These are phyloP conservation scores for Allium sativum DNA, from an alignment of 106 monocot genomes.

Conservation along the genomic window DNA sequence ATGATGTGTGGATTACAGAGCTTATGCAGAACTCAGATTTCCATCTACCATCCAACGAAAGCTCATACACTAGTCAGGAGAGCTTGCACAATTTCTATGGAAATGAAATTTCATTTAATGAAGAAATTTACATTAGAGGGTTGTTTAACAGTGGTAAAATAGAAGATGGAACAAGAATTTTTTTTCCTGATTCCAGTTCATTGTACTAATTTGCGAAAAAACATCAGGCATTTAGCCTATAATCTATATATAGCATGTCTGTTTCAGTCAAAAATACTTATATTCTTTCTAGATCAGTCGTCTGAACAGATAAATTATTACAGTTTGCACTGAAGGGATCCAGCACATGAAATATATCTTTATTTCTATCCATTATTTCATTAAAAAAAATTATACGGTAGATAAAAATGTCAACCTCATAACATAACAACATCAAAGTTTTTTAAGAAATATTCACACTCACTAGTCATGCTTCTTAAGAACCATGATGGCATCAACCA, in stretches of 20 bases:
- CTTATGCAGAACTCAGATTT: background rate
- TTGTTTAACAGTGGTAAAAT: background rate
- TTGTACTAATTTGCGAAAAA: background rate
- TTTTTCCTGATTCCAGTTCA: background rate
- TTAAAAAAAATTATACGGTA: too few species aligned
- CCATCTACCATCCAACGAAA: background rate
- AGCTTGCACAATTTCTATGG: background rate
- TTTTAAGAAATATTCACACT: too few species aligned
- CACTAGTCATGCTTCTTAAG: too few species aligned
- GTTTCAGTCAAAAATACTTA: background rate
- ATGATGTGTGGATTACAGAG: background rate
- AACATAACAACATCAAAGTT: too few species aligned
- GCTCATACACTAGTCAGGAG: background rate
- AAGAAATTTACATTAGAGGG: constrained; percentile 1
- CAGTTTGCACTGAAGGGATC: too few species aligned
- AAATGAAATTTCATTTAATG: background rate
- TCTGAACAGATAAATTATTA: too few species aligned
- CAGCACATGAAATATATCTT: too few species aligned
- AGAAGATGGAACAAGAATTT: background rate
- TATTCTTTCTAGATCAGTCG: too few species aligned
- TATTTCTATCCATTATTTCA: too few species aligned
- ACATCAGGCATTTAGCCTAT: background rate
- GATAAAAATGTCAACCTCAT: too few species aligned
- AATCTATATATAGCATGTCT: background rate
- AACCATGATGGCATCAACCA: too few species aligned